Conservation (phyloP, 768 basidiomycete species). For the Termitomyces sp. region DNA sequence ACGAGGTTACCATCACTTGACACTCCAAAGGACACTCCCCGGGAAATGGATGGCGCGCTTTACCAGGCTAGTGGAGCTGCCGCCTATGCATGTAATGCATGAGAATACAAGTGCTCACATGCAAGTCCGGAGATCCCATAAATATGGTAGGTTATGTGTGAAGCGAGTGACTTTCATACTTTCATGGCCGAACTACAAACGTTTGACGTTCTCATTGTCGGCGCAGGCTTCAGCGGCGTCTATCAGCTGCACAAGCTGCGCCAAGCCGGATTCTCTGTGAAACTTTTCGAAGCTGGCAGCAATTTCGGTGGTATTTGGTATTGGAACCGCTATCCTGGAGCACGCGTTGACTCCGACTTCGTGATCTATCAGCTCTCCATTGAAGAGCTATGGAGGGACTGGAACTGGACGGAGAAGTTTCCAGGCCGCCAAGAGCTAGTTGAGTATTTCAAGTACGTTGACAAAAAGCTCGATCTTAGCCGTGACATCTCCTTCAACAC, state of each 20-base stretch:
- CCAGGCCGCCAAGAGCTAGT: constrained; percentile 15
- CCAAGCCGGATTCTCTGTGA: constrained; percentile 14
- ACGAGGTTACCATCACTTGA: not conserved
- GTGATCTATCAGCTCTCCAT: constrained; percentile 19
- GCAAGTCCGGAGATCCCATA: not conserved
- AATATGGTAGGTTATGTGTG: not conserved
- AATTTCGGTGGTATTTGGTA: constrained; percentile 21
- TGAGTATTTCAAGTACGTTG: constrained; percentile 18
- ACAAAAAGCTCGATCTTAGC: constrained; percentile 17
- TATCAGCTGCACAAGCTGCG: constrained; percentile 15
- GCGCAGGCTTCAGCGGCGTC: constrained; percentile 20
- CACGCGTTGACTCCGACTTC: constrained; percentile 21
- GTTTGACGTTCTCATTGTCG: constrained; percentile 19
- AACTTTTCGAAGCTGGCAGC: constrained; percentile 17
- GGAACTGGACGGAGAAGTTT: constrained; percentile 16
- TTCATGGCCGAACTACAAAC: not conserved
- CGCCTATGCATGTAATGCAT: not conserved
- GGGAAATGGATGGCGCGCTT: not conserved
- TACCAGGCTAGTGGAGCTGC: not conserved
- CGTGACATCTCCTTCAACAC: constrained; percentile 19
- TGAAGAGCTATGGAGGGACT: constrained; percentile 21
- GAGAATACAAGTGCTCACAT: not conserved
- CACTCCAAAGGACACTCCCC: not conserved
- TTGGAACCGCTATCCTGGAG: constrained; percentile 23
- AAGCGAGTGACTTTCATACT: not conserved